These are phyloP conservation scores for Rhipidocladum racemiflorum DNA, from an alignment of 176 grass and related monocot genomes.

Conservation along the genomic window DNA sequence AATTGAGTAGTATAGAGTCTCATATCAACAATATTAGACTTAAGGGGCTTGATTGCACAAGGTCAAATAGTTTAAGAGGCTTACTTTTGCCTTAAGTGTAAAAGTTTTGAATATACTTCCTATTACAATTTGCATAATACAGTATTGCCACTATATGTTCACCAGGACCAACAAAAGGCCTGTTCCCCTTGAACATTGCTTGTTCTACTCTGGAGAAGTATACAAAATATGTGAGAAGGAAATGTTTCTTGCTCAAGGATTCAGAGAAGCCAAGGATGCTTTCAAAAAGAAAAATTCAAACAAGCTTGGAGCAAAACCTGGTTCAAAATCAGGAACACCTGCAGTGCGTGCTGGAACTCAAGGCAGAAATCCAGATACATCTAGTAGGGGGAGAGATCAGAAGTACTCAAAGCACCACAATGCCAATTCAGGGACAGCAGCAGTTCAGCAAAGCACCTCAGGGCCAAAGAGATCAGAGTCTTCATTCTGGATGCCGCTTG, in stretches of 20 bases:
- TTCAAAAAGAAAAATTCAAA: slow-evolving; percentile 74
- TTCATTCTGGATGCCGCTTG: slow-evolving; percentile 73
- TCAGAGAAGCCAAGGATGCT: slow-evolving; percentile 79
- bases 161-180: slow-evolving; percentile 85
- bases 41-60: slow-evolving; percentile 13
- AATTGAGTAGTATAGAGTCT: neutral
- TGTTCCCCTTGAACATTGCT: slow-evolving; percentile 90
- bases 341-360: slow-evolving; percentile 39
- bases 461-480: slow-evolving; percentile 71
- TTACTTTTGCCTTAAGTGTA: neutral
- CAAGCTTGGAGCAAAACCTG: slow-evolving; percentile 48
- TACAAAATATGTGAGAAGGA: slow-evolving; percentile 87
- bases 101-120: neutral
- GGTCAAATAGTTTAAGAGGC: neutral
- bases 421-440: slow-evolving; percentile 37
- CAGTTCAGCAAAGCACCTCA: slow-evolving; percentile 50
- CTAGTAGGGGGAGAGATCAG: slow-evolving; percentile 61
- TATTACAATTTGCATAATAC: slow-evolving; percentile 31
- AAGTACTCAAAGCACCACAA: slow-evolving; percentile 65
- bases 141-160: slow-evolving; percentile 23
- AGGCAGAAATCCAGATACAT: slow-evolving; percentile 56
- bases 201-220: slow-evolving; percentile 87
- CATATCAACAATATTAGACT: neutral
- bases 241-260: slow-evolving; percentile 75
- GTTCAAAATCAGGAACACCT: slow-evolving; percentile 45